phyloP scores from a whole-genome alignment of 1,139 yeast species.

The Entelexis paramagnoliae region DNA sequence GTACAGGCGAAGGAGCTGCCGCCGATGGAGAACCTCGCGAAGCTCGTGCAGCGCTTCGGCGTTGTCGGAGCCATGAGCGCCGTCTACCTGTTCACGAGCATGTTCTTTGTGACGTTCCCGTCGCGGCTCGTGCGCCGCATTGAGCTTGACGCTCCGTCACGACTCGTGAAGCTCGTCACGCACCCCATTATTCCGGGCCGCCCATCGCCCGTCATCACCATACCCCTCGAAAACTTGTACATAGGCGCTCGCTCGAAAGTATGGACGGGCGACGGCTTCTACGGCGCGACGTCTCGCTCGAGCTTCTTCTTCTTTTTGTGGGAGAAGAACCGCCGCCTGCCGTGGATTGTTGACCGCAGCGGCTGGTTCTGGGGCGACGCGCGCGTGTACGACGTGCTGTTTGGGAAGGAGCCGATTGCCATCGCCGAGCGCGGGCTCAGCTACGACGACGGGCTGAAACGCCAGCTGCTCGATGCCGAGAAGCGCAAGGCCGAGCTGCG shows the following conservation, averaged over 20 bases:
- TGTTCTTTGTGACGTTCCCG: constrained; percentile 44
- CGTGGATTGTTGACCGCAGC: constrained; percentile 72
- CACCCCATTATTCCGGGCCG: constrained; percentile 68
- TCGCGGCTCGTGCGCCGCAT: constrained; percentile 62
- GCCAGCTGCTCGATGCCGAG: constrained; percentile 28
- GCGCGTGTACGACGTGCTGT: constrained; percentile 64
- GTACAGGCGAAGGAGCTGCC: constrained; percentile 32
- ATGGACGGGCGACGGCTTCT: constrained; percentile 79
- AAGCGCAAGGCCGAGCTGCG: constrained; percentile 31
- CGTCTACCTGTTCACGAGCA: constrained; percentile 36
- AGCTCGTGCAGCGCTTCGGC: constrained; percentile 36
- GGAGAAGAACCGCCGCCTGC: constrained; percentile 46
- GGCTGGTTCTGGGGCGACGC: constrained; percentile 94
- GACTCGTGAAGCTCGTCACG: constrained; percentile 51
- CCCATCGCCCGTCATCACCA: constrained; percentile 63
- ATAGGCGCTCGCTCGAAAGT: constrained; percentile 57
- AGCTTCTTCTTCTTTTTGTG: constrained; percentile 63
- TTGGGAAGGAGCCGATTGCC: constrained; percentile 66
- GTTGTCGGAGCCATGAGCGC: constrained; percentile 37
- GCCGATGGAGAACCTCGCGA: constrained; percentile 32
- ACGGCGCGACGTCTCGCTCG: constrained; percentile 69
- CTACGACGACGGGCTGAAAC: constrained; percentile 42
- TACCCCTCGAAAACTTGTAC: constrained; percentile 47
- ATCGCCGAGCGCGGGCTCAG: constrained; percentile 70
- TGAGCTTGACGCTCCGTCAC: constrained; percentile 51